Evolutionary conservation across 805 yeast species (phyloP).

Genomic region (Sungouiella blattae): DNA sequence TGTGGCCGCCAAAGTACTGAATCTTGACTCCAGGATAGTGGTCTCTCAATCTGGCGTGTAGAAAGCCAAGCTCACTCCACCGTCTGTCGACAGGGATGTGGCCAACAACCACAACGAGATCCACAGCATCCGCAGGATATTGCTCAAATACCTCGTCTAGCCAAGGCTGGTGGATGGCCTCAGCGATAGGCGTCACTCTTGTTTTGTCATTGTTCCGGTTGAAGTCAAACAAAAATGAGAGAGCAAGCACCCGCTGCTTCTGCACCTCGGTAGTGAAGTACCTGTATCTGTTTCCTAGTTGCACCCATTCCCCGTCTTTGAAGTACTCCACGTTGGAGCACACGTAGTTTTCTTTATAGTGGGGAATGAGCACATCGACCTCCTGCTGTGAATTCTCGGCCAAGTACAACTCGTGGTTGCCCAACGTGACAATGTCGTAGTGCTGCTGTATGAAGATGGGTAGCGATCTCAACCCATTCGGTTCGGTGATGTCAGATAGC

Average conservation of each 20-base stretch:
- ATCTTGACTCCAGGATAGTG: conserved; percentile 61
- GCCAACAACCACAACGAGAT: conserved; percentile 67
- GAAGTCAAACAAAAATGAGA: conserved; percentile 82
- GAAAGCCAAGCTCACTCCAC: conserved; percentile 49
- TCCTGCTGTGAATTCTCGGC: conserved; percentile 65
- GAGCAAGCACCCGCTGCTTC: conserved; percentile 52
- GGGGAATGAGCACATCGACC: conserved; percentile 53
- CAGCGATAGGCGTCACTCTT: conserved; percentile 58
- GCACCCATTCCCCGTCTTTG: conserved; percentile 44
- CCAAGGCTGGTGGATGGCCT: conserved; percentile 60
- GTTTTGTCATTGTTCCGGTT: conserved; percentile 54
- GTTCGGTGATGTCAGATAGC: conserved; percentile 68
- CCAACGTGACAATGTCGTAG: conserved; percentile 78
- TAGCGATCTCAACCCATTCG: conserved; percentile 66
- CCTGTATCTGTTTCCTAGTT: conserved; percentile 66
- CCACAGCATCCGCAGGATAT: conserved; percentile 43
- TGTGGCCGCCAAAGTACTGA: conserved; percentile 92
- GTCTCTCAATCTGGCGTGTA: conserved; percentile 51
- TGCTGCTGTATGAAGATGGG: conserved; percentile 60
- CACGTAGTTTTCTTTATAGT: conserved; percentile 63
- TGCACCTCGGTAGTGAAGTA: conserved; percentile 62
- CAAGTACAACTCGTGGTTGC: conserved; percentile 86
- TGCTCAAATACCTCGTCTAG: conserved; percentile 44
- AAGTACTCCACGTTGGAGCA: conserved; percentile 64
- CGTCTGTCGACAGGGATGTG: conserved; percentile 63